Conservation (phyloP, 768 basidiomycete species). For the Calocybe gangraenosa region DNA sequence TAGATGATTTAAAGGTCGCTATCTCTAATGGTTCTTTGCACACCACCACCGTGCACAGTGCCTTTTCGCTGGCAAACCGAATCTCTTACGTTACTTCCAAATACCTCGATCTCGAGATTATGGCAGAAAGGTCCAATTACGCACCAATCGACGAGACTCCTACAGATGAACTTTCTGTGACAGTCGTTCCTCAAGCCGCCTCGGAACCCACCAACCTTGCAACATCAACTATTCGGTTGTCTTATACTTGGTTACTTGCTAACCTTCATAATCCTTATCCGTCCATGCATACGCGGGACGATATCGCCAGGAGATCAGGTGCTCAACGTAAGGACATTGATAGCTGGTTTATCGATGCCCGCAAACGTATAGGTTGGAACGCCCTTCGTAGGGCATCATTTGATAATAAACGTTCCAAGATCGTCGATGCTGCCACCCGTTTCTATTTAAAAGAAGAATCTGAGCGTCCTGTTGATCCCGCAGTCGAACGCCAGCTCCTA, state of each 20-base stretch:
- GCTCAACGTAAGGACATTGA: constrained; percentile 30
- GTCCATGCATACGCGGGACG: constrained; percentile 21
- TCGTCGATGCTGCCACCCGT: constrained; percentile 33
- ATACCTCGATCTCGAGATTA: constrained; percentile 8
- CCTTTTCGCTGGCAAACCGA: constrained; percentile 11
- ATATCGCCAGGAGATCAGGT: constrained; percentile 8
- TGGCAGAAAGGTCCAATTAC: constrained; percentile 7
- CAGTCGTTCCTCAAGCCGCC: too few relatives aligned
- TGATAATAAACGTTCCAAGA: constrained; percentile 27
- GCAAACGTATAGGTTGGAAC: constrained; percentile 55
- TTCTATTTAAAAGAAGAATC: constrained; percentile 25
- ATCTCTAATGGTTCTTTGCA: constrained; percentile 6
- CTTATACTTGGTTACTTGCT: background rate
- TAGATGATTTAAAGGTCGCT: constrained; percentile 9
- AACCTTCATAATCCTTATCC: constrained; percentile 52
- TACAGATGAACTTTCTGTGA: background rate
- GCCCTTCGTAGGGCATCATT: constrained; percentile 29
- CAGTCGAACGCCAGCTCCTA: constrained; percentile 20
- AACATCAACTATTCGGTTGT: too few relatives aligned
- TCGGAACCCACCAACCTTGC: too few relatives aligned
- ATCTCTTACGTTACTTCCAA: background rate
- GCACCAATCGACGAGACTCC: constrained; percentile 5
- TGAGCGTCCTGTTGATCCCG: constrained; percentile 18
- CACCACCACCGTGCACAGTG: constrained; percentile 8
- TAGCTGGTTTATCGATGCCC: constrained; percentile 44